A percentile compares a stretch with the other conserved stretches of the same genome.
Conservation (phyloP, 176 grass and related monocot genomes). For the Oryza rufipogon region DNA sequence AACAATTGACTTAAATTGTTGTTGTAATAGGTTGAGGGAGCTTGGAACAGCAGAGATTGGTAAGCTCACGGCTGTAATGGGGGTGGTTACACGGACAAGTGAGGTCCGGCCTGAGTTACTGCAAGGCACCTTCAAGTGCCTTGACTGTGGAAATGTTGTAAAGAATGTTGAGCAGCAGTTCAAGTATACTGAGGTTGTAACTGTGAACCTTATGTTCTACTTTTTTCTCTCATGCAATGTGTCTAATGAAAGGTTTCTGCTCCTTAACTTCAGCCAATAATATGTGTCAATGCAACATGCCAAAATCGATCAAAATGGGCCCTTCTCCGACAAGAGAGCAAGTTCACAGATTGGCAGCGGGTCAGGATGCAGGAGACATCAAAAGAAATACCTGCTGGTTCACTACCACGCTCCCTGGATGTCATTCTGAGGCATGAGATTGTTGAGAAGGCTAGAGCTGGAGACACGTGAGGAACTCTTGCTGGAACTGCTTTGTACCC, state of each 20-base stretch:
- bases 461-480: conserved; percentile 77
- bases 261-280: conserved; percentile 71
- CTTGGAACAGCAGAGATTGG: conserved; percentile 89
- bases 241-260: conserved; percentile 23
- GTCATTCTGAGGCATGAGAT: conserved; percentile 94
- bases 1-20: not conserved
- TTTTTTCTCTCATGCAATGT: conserved; percentile 3
- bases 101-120: conserved; percentile 93
- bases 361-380: conserved; percentile 95
- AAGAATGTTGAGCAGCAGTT: conserved; percentile 98
- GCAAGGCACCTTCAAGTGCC: conserved; percentile 93
- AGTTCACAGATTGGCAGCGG: conserved; percentile 96
- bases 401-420: conserved; percentile 92
- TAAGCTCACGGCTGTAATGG: conserved; percentile 92
- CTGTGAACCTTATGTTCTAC: conserved; percentile 4
- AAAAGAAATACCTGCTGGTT: conserved; percentile 95
- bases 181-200: conserved; percentile 91
- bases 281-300: conserved; percentile 89
- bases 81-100: conserved; percentile 93
- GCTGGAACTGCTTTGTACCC: not conserved
- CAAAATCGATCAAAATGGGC: conserved; percentile 87
- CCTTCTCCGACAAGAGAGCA: conserved; percentile 94
- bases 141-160: conserved; percentile 78
- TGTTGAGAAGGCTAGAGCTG: conserved; percentile 97
- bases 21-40: conserved; percentile 71